Base-by-base conservation (phyloP, 208 protist species). In the Acanthamoeba triangularis region DNA sequence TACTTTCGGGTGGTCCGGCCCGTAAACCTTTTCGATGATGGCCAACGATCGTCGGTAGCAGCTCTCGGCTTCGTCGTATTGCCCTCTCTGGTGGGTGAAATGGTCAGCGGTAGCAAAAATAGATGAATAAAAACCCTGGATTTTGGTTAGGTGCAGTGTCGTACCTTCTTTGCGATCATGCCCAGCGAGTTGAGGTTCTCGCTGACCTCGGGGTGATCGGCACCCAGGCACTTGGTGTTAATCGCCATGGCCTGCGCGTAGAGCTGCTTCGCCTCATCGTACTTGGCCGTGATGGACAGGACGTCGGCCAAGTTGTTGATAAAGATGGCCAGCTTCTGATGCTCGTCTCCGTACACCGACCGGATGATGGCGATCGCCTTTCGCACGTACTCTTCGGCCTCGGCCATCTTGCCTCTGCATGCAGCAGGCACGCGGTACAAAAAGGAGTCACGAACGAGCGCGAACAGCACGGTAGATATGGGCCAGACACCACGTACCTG, bases 21-120 rank as follows among this genome's bases (percentile, higher is more conserved):
- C 91, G n/a, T 94, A 94, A 30, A 87, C 76, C 47, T 76, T 94
- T n/a, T 94, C 74, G 33, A 94, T 87, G 59, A 94, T 94, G 30
- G 33, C 41, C 54, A 94, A 25, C 52, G 91, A 23, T 44, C 91
- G 91, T 14, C 59, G 8, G 47, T 94, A 94, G 30, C 54, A 69
- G 25, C 18, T 52, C 35, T 82, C 54, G 4, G 91, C 91, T 28
- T 76, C 91, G 25, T 94, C 76, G 44, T 94, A 94, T 44, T 88
- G 49, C 6, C 91, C 91, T 59, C 76, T 44, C 69, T 61, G 16
- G 3, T 61, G 11, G 56, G 56, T 8, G 8, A 8, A 61, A 61
- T 2, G 49, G 33, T 28, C 28, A 44, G 56, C 3, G 13, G 4
- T 59, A 25, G 5, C 5, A n/a, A 6, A 5, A 25, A 33, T 33